Base-by-base conservation (phyloP, 768 basidiomycete genomes). In the Pleurotus tuber-regium region DNA sequence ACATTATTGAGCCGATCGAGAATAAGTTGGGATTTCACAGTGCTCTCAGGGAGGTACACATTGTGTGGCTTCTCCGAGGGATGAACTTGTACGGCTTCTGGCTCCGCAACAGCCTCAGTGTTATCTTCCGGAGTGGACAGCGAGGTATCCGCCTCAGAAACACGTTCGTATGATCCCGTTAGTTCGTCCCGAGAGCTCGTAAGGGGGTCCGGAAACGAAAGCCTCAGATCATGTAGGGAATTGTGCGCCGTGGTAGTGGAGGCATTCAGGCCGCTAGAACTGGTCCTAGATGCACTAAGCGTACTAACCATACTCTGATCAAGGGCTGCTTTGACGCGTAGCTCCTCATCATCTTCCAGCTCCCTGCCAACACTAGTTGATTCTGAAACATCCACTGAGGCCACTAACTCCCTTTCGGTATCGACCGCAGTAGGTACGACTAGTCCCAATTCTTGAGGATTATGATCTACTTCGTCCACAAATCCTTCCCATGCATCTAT, bases 251-350 rank as follows among this genome's bases (percentile, higher is more conserved):
- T 79, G 43, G 79, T 74, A 18, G 35, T 38, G 5, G 35, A 38
- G 71, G 66, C 51, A 70, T 69, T 33, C 67, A 69, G 39, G 65
- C 65, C 56, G 78, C 75, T 50, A 80, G 80, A 81, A 61, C 80
- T 82, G 14, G 86, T 80, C 58, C 87, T 83, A 51, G 88, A 89
- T 43, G 82, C 76, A 68, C 80, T 85, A 55, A 91, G 75, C 12
- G 88, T 91, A 67, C 88, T 86, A 61, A 87, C 76, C 70, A 90
- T 79, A 70, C 88, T 91, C 69, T 91, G 88, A 66, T 91, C 86
- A 52, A 91, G 77, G 18, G 80, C 88, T 59, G 83, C 86, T 59
- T 80, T 84, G 59, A 89, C 82, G 36, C 78, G 75, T 58, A 82
- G 73, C 57, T 91, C 87, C 65, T 89, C 88, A 29, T 69, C 69